Evolutionary conservation across 768 basidiomycete species (phyloP), one percentile per base, ranked within the genome.

Genomic region (Lactarius sp.): DNA sequence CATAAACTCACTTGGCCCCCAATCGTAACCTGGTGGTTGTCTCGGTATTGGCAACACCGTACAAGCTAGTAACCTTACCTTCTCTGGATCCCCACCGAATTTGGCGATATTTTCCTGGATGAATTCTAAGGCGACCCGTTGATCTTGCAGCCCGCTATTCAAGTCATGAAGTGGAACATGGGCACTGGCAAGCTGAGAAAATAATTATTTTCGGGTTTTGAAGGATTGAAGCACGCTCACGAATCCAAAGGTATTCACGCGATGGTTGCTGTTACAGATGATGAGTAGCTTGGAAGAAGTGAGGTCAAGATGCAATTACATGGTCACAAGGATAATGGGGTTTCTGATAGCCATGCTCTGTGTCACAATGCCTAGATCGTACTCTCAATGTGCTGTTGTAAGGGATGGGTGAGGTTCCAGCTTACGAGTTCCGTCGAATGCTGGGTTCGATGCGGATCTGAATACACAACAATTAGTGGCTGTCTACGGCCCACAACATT

Each of bases 81-180:
- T 85, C 16, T 73, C 68, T 27, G 81, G 80, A 86, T 67, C 66
- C 4, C 64, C 64, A 7, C 64, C 56, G 31, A 67, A 88, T 3
- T 77, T 75, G 7, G 75, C 78, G 31, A 88, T 84, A 66, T 88
- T 85, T n/a, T 83, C 75, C 65, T 85, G 80, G 6, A 88, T 73
- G 70, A 86, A 89, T 31, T 74, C 67, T 0, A 89, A 71, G 0
- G 85, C 84, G 50, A 77, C 73, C 1, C 78, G 76, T 72, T 88
- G 84, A 70, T 89, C 87, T 85, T 42, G 66, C 4, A 67, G 52
- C 27, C 64, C 66, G 7, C n/a, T 44, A 22, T 67, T 65, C 18
- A 84, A 73, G 64, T 84, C 79, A 65, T 80, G 66, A 0, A 79
- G 71, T 1, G 73, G 71, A 10, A 82, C 75, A 59, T 73, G 68